These are phyloP conservation scores for Xylaria sp. DNA, from an alignment of 495 filamentous ascomycete species.

Conservation along the genomic window DNA sequence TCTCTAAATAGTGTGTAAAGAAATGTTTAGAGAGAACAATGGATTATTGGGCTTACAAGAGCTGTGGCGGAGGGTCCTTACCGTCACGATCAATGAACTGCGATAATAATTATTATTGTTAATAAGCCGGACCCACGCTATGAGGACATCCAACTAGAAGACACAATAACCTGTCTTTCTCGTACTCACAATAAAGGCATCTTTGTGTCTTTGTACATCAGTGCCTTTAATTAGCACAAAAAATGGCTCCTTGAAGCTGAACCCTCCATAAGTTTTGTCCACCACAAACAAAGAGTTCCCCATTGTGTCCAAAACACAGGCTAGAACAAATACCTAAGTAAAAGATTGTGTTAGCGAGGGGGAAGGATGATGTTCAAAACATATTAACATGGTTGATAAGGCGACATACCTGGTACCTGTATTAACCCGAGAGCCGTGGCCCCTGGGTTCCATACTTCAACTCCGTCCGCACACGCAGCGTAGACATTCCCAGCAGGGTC, in stretches of 20 bases:
- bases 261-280: constrained; percentile 43
- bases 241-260: constrained; percentile 11
- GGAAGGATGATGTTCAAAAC: background rate
- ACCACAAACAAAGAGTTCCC: constrained; percentile 43
- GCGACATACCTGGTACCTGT: constrained; percentile 41
- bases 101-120: background rate
- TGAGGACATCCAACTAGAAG: background rate
- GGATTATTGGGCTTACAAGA: background rate
- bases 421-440: constrained; percentile 52
- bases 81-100: background rate
- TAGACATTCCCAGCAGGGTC: constrained; percentile 54
- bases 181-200: background rate
- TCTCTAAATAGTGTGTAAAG: background rate
- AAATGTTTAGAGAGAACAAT: background rate
- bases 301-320: constrained; percentile 36
- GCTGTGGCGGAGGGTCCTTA: background rate
- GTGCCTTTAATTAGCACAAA: background rate
- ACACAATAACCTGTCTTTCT: background rate
- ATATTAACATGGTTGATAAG: background rate
- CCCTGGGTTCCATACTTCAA: constrained; percentile 55
- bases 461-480: constrained; percentile 56
- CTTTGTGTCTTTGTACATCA: constrained; percentile 1
- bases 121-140: background rate
- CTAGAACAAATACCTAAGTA: constrained; percentile 39
- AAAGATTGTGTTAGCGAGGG: background rate